Evolutionary conservation across 352 stramenopile genomes (phyloP), one percentile per base, ranked within the genome.

Genomic region (Phytophthora crassamura): DNA sequence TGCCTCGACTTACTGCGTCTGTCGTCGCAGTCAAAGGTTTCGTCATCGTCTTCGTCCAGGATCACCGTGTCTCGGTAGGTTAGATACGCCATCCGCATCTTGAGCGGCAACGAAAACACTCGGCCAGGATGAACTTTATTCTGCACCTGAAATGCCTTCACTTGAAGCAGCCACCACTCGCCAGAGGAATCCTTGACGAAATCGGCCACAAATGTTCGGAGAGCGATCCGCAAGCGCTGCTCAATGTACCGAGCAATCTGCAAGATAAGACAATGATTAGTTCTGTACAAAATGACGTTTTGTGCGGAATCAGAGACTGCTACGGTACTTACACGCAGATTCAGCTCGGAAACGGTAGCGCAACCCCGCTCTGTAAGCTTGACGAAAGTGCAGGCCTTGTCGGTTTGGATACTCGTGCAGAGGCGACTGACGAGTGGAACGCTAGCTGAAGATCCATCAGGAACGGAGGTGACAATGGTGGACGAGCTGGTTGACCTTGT

Each of bases 221-320:
- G 42, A 45, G 79, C 64, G n/a, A 95, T 2, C 9, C 74, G 78
- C 1, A 93, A 62, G 1, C 75, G 74, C 16, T 81, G 80, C 52
- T 95, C 87, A 39, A 95, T 59, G 52, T 88, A 89, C 56, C 86
- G 86, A 32, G 91, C 80, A 50, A 95, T 71, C 84, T 92, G 30
- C 18, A 42, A 63, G n/a, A 47, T 0, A 25, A 28, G 36, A 28
- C 28, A 58, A 38, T 30, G 25, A 6, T 30, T 30, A 30, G 25
- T 6, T 30, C 3, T 5, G 25, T 6, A 30, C 18, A 35, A n/a
- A 47, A 28, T 2, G 33, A 42, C 14, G 9, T 22, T 4, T 28
- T 28, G 22, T 2, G 22, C 34, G 14, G 9, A 16, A 48, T 25
- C 14, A 34, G 8, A 49, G 8, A 25, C 9, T 36, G 18, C 7